phyloP scores from a whole-genome alignment of 192 early-diverging fungal species.

The Pecoramyces ruminantium region DNA sequence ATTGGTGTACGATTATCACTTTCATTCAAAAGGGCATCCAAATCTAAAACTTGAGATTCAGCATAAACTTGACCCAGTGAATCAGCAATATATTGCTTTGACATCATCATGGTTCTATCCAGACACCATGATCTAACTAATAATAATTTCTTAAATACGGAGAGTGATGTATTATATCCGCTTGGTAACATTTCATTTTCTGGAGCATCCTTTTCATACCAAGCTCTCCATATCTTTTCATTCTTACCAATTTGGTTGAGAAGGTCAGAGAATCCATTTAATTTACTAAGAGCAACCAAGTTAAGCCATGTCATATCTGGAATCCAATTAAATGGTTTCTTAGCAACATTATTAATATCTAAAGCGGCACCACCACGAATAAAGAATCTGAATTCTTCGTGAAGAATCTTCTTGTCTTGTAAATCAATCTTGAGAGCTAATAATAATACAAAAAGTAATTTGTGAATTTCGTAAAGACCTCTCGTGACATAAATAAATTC shows the following conservation, averaged over 20 bases:
- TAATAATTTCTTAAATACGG: conserved; percentile 35
- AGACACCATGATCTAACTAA: conserved; percentile 40
- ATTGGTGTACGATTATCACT: conserved; percentile 44
- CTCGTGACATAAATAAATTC: conserved; percentile 34
- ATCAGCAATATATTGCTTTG: conserved; percentile 42
- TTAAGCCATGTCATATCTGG: conserved; percentile 52
- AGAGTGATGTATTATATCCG: conserved; percentile 39
- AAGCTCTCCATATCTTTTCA: conserved; percentile 42
- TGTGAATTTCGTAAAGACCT: conserved; percentile 46
- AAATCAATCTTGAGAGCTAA: conserved; percentile 47
- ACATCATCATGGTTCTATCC: conserved; percentile 45
- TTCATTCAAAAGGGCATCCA: conserved; percentile 35
- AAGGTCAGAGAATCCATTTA: conserved; percentile 43
- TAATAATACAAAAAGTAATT: conserved; percentile 37
- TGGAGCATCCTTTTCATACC: conserved; percentile 47
- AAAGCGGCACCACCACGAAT: conserved; percentile 47
- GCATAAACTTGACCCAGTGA: conserved; percentile 26
- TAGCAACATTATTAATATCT: conserved; percentile 44
- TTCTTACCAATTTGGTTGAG: conserved; percentile 49
- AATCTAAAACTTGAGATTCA: conserved; percentile 47
- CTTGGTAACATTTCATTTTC: conserved; percentile 42
- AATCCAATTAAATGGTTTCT: conserved; percentile 54
- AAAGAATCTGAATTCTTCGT: conserved; percentile 45
- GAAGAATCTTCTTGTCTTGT: conserved; percentile 21
- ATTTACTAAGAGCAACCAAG: conserved; percentile 37